These are phyloP conservation scores for Eutypa lata DNA, from an alignment of 2,329 filamentous ascomycete species.

Conservation along the genomic window DNA sequence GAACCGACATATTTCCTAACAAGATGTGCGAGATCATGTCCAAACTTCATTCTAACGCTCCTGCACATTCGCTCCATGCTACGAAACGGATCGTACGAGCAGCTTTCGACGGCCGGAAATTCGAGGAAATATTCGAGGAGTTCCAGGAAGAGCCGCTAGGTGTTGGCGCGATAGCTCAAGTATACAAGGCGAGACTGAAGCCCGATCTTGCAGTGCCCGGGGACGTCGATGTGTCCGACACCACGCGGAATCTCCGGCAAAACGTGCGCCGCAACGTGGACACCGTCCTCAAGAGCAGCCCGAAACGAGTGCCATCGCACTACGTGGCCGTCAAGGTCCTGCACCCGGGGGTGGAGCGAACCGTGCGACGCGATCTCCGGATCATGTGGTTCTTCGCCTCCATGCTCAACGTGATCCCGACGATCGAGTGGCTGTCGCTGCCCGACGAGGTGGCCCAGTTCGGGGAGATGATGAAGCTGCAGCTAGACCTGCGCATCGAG, in stretches of 20 bases:
- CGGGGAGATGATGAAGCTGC: constrained; percentile 98
- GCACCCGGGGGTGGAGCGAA: constrained; percentile 85
- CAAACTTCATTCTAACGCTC: constrained; percentile 88
- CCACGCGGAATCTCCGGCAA: constrained; percentile 57
- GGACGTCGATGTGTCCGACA: constrained; percentile 51
- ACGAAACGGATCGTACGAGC: constrained; percentile 77
- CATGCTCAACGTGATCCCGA: constrained; percentile 80
- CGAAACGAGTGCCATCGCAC: constrained; percentile 79
- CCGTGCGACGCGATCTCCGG: constrained; percentile 82
- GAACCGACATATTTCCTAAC: constrained; percentile 91
- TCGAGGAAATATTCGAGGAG: constrained; percentile 94
- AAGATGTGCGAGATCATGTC: constrained; percentile 94
- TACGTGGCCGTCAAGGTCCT: constrained; percentile 97
- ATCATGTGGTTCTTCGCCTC: constrained; percentile 94
- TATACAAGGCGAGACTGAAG: constrained; percentile 93
- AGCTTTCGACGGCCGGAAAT: constrained; percentile 75
- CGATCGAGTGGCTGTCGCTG: constrained; percentile 94
- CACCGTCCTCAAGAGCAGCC: constrained; percentile 79
- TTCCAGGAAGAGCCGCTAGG: constrained; percentile 87
- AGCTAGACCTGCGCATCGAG: constrained; percentile 92
- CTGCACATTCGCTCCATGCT: constrained; percentile 78
- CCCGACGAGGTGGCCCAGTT: constrained; percentile 94
- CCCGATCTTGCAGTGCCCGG: constrained; percentile 67
- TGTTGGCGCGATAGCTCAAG: constrained; percentile 94
- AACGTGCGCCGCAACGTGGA: constrained; percentile 81